Evolutionary conservation across 2,329 filamentous ascomycete genomes (phyloP), one percentile per base, ranked within the genome.

Genomic region (Helotiales sp.): DNA sequence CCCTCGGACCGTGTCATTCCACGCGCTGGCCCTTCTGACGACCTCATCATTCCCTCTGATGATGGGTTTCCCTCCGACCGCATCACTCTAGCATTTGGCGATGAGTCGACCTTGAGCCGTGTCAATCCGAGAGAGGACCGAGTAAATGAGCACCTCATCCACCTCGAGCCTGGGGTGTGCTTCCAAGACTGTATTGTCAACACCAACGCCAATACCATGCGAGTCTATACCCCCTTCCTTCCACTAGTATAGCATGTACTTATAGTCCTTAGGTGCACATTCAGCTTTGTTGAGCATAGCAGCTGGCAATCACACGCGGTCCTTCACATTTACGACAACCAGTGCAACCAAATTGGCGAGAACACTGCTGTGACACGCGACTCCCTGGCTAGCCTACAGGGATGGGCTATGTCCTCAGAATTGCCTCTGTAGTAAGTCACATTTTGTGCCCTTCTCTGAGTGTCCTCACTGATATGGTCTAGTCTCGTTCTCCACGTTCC

Each of bases 221-320:
- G 8, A 45, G 40, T 6, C 6, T 10, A 40, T 8, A 45, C 2
- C 40, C 8, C 6, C 40, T 45, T 7, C n/a, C 17, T 11, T 1
- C 3, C n/a, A 3, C 1, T 6, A 5, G n/a, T 5, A 8, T n/a
- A 2, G n/a, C 17, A 20, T 45, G 17, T 37, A 34, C 30, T 57
- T 11, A 57, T 3, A 22, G 7, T 11, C 3, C 10, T 24, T 10
- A 57, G 54, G 54, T 57, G 54, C 32, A 57, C 54, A 22, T 57
- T 57, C 54, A 40, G 30, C 37, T 60, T 60, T n/a, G 24, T 60
- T n/a, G 57, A 60, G 37, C 57, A 60, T 10, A 60, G 57, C 37
- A 45, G 24, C 3, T 60, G 57, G 57, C 24, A 30, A 15, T 60
- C 57, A 13, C 40, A 60, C 26, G 57, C 57, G 7, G 57, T 60